These are phyloP conservation scores for Fusarium buharicum DNA, from an alignment of 2,329 filamentous ascomycete genomes.

Conservation along the genomic window DNA sequence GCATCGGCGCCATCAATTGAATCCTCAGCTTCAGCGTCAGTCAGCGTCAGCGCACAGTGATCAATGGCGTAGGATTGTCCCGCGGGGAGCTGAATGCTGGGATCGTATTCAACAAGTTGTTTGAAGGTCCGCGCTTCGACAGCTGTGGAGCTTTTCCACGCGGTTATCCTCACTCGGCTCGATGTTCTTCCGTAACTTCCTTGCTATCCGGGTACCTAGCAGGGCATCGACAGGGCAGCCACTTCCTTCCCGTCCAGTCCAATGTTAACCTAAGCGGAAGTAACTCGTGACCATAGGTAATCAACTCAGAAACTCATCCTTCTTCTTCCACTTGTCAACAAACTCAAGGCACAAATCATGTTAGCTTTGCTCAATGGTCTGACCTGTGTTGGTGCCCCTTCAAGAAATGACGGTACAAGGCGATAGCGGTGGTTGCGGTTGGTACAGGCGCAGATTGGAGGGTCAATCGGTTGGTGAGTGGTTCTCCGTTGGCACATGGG, in stretches of 20 bases:
- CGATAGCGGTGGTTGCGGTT: constrained; percentile 13
- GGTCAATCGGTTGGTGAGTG: constrained; percentile 10
- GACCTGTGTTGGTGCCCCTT: background rate
- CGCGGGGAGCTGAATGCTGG: constrained; percentile 20
- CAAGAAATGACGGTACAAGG: constrained; percentile 7
- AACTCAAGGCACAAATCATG: background rate
- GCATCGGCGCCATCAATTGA: constrained; percentile 23
- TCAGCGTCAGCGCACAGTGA: constrained; percentile 38
- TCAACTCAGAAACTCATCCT: too few species aligned
- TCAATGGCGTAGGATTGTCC: constrained; percentile 30
- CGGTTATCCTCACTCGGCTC: constrained; percentile 23
- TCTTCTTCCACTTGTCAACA: background rate
- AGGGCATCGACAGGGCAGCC: background rate
- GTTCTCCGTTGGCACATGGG: background rate
- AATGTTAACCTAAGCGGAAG: background rate
- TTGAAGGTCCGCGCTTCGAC: constrained; percentile 6
- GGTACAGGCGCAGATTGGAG: constrained; percentile 8
- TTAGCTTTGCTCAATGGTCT: background rate
- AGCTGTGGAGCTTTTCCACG: constrained; percentile 28
- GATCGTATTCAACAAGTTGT: constrained; percentile 14
- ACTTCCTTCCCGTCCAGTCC: too few species aligned
- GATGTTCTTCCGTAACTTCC: constrained; percentile 24
- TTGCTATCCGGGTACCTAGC: background rate
- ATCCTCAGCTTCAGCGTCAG: constrained; percentile 37
- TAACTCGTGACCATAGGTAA: too few species aligned